Evolutionary conservation across 2,329 filamentous ascomycete species (phyloP).

Genomic region (Ophiosphaerella narmari): DNA sequence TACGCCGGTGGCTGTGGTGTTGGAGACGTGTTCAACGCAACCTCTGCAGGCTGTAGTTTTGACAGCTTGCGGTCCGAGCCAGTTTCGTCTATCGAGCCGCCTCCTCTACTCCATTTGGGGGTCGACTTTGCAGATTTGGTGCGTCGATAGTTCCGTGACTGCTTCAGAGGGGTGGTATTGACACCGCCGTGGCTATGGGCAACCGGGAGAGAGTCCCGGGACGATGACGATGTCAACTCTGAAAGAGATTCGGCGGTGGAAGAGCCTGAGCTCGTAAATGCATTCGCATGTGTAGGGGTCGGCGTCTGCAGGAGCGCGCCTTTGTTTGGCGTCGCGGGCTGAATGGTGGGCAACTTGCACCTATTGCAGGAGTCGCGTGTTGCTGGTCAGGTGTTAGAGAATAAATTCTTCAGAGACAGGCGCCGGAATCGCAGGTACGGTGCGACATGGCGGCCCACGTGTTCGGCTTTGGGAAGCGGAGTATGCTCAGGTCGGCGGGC

Average conservation of each 20-base stretch:
- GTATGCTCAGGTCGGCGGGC: no score
- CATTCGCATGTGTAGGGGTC: slow-evolving; percentile 33
- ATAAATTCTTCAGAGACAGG: slow-evolving; percentile 10
- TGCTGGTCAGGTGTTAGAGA: slow-evolving; percentile 32
- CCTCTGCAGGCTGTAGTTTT: slow-evolving; percentile 23
- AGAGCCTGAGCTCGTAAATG: slow-evolving; percentile 29
- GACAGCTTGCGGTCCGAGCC: slow-evolving; percentile 29
- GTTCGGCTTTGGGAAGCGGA: slow-evolving; percentile 16
- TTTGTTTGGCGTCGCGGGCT: slow-evolving; percentile 33
- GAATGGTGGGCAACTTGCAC: slow-evolving; percentile 31
- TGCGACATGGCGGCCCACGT: slow-evolving; percentile 21
- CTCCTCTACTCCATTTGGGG: slow-evolving; percentile 37
- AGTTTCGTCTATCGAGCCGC: slow-evolving; percentile 35
- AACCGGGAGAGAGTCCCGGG: slow-evolving; percentile 34
- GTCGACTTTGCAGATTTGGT: slow-evolving; percentile 30
- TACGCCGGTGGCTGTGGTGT: slow-evolving; percentile 25
- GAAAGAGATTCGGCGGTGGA: slow-evolving; percentile 28
- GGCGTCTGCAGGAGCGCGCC: slow-evolving; percentile 26
- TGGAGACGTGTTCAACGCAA: slow-evolving; percentile 15
- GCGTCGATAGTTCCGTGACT: slow-evolving; percentile 30
- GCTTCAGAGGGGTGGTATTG: slow-evolving; percentile 32
- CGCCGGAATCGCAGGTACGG: slow-evolving; percentile 18
- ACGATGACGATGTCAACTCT: slow-evolving; percentile 39
- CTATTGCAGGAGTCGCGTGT: slow-evolving; percentile 14
- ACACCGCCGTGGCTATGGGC: slow-evolving; percentile 24